phyloP scores from a whole-genome alignment of 345 rosid species.

The Theobroma cacao region DNA sequence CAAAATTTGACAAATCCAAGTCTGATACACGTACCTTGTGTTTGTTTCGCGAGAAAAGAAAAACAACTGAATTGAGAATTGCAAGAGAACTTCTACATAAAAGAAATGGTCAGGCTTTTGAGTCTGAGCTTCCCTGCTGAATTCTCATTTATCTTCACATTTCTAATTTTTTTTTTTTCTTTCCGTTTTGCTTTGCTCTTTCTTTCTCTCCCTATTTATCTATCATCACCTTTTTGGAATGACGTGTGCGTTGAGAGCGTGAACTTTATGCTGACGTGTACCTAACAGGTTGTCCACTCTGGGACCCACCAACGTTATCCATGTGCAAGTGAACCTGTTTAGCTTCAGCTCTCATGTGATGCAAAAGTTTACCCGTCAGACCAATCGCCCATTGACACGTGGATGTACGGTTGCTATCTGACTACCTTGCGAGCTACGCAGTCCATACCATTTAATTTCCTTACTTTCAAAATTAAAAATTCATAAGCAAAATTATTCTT shows the following conservation, averaged over 20 bases:
- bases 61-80: not conserved
- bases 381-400: not conserved
- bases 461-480: no score
- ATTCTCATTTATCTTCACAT: slow-evolving; percentile 9
- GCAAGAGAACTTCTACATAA: not conserved
- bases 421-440: not conserved
- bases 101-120: slow-evolving; percentile 2
- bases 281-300: slow-evolving; percentile 17
- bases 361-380: not conserved
- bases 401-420: not conserved
- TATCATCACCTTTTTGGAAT: slow-evolving; percentile 12
- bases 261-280: slow-evolving; percentile 50
- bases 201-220: slow-evolving; percentile 1
- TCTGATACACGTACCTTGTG: slow-evolving; percentile 6
- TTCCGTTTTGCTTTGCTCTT: not conserved
- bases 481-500: no score
- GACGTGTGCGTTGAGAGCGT: slow-evolving; percentile 32
- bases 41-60: slow-evolving; percentile 18
- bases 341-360: slow-evolving; percentile 4
- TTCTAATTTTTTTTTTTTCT: not conserved
- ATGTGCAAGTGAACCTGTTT: slow-evolving; percentile 43
- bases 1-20: slow-evolving; percentile 7
- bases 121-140: not conserved
- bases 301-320: slow-evolving; percentile 52
- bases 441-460: no score